Conservation (phyloP, 2,329 filamentous ascomycete species). For the Elsinoe ampelina region DNA sequence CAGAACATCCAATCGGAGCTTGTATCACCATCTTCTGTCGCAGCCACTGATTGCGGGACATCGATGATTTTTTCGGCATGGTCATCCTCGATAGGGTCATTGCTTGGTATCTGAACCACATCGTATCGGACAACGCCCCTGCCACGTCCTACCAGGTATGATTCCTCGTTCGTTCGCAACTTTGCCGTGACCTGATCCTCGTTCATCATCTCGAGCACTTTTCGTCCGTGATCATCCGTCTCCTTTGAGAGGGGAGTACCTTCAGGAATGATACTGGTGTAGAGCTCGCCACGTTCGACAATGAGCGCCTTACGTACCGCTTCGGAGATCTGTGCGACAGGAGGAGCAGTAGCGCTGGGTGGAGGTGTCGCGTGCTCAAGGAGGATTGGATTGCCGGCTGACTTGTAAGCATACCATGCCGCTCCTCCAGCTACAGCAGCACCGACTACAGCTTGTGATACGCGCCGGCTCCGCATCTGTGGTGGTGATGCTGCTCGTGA, state of each 20-base stretch:
- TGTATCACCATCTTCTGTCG: slow-evolving; percentile 44
- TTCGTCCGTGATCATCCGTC: slow-evolving; percentile 72
- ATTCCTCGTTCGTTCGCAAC: slow-evolving; percentile 80
- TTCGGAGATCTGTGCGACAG: slow-evolving; percentile 42
- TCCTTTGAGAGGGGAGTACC: slow-evolving; percentile 83
- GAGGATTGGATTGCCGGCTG: slow-evolving; percentile 13
- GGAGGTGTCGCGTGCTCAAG: slow-evolving; percentile 11
- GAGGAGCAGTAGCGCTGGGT: slow-evolving; percentile 13
- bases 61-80: slow-evolving; percentile 98
- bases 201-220: slow-evolving; percentile 90
- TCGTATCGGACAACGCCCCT: slow-evolving; percentile 91
- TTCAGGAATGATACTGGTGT: slow-evolving; percentile 75
- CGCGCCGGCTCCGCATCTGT: slow-evolving; percentile 62
- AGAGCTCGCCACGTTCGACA: slow-evolving; percentile 82
- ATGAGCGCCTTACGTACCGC: slow-evolving; percentile 59
- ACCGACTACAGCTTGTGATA: slow-evolving; percentile 59
- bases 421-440: slow-evolving; percentile 62
- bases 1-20: slow-evolving; percentile 98
- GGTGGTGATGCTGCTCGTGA: slow-evolving; percentile 36
- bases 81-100: slow-evolving; percentile 96
- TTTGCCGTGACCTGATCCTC: slow-evolving; percentile 89
- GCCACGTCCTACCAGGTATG: slow-evolving; percentile 79
- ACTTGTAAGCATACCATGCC: slow-evolving; percentile 49
- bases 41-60: slow-evolving; percentile 55
- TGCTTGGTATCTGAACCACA: slow-evolving; percentile 86